A percentile compares a stretch with the other conserved stretches of the same genome.
These are phyloP conservation scores for Kalanchoe fedtschenkoi DNA, from an alignment of 164 flowering plant species.

Conservation along the genomic window DNA sequence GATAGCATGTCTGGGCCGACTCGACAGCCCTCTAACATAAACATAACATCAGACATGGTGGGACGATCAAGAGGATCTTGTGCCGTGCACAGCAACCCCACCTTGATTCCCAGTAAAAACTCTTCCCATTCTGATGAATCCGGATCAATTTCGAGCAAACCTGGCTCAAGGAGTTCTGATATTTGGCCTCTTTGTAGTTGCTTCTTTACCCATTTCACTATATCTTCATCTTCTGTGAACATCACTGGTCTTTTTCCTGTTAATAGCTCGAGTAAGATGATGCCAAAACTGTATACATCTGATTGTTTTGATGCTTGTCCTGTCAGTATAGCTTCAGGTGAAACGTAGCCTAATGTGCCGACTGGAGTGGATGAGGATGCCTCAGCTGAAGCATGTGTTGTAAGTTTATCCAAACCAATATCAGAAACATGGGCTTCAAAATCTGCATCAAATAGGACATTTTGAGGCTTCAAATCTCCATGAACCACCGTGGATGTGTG, in stretches of 20 bases:
- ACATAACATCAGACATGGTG: conserved; percentile 72
- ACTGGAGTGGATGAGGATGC: conserved; percentile 47
- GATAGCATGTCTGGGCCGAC: conserved; percentile 79
- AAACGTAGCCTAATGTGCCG: conserved; percentile 67
- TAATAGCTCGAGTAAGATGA: conserved; percentile 68
- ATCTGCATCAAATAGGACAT: conserved; percentile 81
- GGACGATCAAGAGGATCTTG: conserved; percentile 87
- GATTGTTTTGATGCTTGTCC: conserved; percentile 55
- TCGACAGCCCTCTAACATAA: conserved; percentile 97
- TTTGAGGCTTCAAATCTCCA: conserved; percentile 80
- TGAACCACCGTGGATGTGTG: conserved; percentile 53
- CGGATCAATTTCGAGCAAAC: conserved; percentile 81
- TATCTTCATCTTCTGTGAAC: conserved; percentile 84
- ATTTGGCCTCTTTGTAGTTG: conserved; percentile 80
- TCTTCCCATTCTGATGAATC: conserved; percentile 99
- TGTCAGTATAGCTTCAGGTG: conserved; percentile 56
- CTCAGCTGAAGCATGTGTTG: conserved; percentile 32
- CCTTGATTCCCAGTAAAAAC: conserved; percentile 81
- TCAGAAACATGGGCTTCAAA: conserved; percentile 90
- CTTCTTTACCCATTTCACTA: conserved; percentile 93
- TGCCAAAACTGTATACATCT: conserved; percentile 87
- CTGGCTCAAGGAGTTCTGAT: conserved; percentile 74
- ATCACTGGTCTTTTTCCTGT: conserved; percentile 74
- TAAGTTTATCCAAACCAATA: conserved; percentile 30
- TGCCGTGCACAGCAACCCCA: conserved; percentile 79